Percentiles rank a stretch among this genome's conserved stretches.
These are phyloP conservation scores for Mesostigma viride DNA, from an alignment of 139 green algal species.

Conservation along the genomic window DNA sequence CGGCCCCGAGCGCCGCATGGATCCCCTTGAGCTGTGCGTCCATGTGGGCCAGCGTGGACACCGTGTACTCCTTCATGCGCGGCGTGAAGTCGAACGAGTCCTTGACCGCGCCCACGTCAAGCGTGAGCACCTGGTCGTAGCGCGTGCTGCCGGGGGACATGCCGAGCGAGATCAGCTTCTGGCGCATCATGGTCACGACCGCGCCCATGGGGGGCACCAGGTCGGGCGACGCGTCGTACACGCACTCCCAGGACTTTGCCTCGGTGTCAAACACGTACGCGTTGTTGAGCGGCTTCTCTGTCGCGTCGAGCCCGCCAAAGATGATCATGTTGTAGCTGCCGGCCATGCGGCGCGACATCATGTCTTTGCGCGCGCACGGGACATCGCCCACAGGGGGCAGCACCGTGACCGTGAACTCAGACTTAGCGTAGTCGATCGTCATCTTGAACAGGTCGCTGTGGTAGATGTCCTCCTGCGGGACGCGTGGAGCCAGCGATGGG, in stretches of 20 bases:
- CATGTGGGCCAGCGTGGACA: slow-evolving; percentile 4
- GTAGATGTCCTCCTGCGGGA: not conserved
- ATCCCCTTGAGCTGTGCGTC: not conserved
- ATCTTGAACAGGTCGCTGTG: not conserved
- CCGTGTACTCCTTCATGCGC: slow-evolving; percentile 8
- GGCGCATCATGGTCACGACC: slow-evolving; percentile 21
- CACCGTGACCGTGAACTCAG: not conserved
- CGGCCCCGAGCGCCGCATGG: not conserved
- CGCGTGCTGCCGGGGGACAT: not conserved
- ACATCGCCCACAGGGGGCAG: too few relatives aligned
- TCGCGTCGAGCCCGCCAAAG: slow-evolving; percentile 34
- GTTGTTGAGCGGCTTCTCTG: slow-evolving; percentile 53
- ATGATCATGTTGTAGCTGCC: not conserved
- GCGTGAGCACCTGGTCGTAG: slow-evolving; percentile 5
- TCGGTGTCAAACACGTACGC: slow-evolving; percentile 54
- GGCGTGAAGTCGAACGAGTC: slow-evolving; percentile 9
- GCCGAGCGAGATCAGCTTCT: slow-evolving; percentile 4
- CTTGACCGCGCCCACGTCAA: not conserved
- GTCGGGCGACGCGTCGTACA: slow-evolving; percentile 47
- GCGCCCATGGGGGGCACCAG: slow-evolving; percentile 32
- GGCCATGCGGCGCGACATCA: not conserved
- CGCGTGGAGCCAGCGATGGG: not conserved
- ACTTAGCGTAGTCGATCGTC: not conserved
- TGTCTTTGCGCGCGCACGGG: not conserved
- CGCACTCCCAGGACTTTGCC: slow-evolving; percentile 37